Percentiles rank a stretch among this genome's conserved stretches.
Conservation (phyloP, 2,329 filamentous ascomycete species). For the Hansfordia pulvinata region DNA sequence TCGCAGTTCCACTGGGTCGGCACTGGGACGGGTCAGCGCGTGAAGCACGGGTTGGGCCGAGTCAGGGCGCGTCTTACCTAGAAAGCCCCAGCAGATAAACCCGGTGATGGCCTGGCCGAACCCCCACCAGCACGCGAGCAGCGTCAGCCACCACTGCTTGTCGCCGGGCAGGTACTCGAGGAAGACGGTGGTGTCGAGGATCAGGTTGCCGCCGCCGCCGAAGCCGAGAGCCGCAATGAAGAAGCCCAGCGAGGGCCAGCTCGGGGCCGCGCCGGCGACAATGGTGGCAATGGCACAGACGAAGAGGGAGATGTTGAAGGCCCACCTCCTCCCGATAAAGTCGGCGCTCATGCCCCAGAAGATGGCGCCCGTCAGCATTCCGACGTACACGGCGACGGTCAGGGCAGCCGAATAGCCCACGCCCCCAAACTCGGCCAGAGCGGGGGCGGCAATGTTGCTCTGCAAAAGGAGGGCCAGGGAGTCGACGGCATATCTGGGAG, state of each 20-base stretch:
- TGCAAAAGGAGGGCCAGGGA: constrained; percentile 45
- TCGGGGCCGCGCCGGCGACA: constrained; percentile 52
- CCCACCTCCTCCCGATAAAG: constrained; percentile 52
- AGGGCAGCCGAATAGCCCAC: constrained; percentile 40
- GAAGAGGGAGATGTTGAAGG: constrained; percentile 55
- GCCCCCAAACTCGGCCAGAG: constrained; percentile 43
- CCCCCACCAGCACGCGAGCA: constrained; percentile 44
- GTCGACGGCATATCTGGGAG: constrained; percentile 38
- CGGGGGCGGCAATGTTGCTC: constrained; percentile 44
- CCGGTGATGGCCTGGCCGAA: constrained; percentile 32
- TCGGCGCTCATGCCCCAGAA: constrained; percentile 60
- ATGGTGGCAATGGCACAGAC: constrained; percentile 48
- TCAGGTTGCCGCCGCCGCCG: constrained; percentile 48
- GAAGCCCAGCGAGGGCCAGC: constrained; percentile 49
- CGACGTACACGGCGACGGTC: constrained; percentile 47
- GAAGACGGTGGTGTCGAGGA: constrained; percentile 43
- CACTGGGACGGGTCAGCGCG: too few species aligned
- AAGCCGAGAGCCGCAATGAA: constrained; percentile 52
- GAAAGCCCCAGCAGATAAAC: constrained; percentile 34
- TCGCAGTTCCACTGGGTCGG: constrained; percentile 27
- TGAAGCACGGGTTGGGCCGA: too few species aligned
- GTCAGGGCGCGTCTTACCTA: constrained; percentile 17
- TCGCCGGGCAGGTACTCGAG: constrained; percentile 31
- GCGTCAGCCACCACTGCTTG: constrained; percentile 50
- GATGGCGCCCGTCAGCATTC: constrained; percentile 40